A percentile compares a stretch with the other conserved stretches of the same genome.
phyloP scores from a whole-genome alignment of 2,329 filamentous ascomycete genomes.

The Diaporthe sp. region DNA sequence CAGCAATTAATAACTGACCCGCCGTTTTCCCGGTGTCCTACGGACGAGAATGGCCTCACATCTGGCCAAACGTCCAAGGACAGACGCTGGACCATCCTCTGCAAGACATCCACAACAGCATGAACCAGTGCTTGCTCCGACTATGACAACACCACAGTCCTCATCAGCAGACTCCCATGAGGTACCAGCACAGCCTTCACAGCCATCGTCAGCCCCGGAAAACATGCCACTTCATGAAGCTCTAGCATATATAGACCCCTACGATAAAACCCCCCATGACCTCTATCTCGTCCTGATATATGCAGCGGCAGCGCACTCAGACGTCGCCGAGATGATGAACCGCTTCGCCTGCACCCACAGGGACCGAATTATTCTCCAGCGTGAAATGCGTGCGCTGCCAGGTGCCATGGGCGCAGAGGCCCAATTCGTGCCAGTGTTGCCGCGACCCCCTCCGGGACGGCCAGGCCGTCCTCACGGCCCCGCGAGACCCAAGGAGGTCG shows the following conservation, averaged over 20 bases:
- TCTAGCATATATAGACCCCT: slow-evolving; percentile 28
- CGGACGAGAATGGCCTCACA: background rate
- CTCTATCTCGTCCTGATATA: slow-evolving; percentile 32
- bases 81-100: slow-evolving; percentile 3
- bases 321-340: slow-evolving; percentile 36
- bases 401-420: background rate
- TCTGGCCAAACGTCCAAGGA: slow-evolving; percentile 2
- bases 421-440: background rate
- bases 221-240: slow-evolving; percentile 36
- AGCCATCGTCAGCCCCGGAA: background rate
- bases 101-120: too few relatives aligned
- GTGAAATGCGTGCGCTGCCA: background rate
- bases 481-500: slow-evolving; percentile 22
- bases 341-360: slow-evolving; percentile 24
- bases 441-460: background rate
- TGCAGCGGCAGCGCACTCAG: slow-evolving; percentile 33
- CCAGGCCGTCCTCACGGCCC: slow-evolving; percentile 1
- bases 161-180: background rate
- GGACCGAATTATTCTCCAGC: background rate
- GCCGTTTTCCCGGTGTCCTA: too few relatives aligned
- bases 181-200: background rate
- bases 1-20: background rate
- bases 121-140: background rate
- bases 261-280: slow-evolving; percentile 27
- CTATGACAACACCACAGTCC: background rate